Evolutionary conservation across 1,139 yeast genomes (phyloP).

Genomic region (Eremothecium sinecaudum): DNA sequence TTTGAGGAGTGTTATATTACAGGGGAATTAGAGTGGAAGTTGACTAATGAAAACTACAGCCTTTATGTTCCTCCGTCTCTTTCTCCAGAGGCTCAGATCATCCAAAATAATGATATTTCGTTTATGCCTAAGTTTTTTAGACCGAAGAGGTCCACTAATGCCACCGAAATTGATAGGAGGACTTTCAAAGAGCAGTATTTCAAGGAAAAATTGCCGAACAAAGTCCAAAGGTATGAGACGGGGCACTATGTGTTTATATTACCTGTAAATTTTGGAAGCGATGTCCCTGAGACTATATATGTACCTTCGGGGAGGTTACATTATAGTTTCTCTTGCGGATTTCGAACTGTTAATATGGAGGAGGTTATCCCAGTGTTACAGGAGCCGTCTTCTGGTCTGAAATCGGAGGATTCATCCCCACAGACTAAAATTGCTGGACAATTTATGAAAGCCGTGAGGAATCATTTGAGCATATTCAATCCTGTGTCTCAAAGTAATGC

Average conservation of each 20-base stretch:
- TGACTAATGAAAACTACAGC: slow-evolving; percentile 39
- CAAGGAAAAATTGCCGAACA: slow-evolving; percentile 9
- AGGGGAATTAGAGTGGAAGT: slow-evolving; percentile 42
- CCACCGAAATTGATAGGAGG: slow-evolving; percentile 5
- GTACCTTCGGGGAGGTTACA: slow-evolving; percentile 39
- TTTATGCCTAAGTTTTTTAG: slow-evolving; percentile 9
- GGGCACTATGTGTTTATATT: slow-evolving; percentile 75
- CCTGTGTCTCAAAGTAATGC: slow-evolving; percentile 2
- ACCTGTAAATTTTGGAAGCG: slow-evolving; percentile 61
- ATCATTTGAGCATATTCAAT: slow-evolving; percentile 15
- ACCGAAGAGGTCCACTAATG: slow-evolving; percentile 4
- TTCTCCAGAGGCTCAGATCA: slow-evolving; percentile 21
- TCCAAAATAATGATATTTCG: slow-evolving; percentile 18
- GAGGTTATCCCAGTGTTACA: slow-evolving; percentile 6
- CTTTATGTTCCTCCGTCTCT: slow-evolving; percentile 35
- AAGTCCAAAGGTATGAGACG: slow-evolving; percentile 29
- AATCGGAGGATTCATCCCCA: slow-evolving; percentile 1
- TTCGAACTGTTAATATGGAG: background rate
- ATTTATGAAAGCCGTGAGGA: slow-evolving; percentile 20
- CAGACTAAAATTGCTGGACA: slow-evolving; percentile 11
- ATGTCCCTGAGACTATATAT: slow-evolving; percentile 59
- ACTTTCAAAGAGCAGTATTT: slow-evolving; percentile 8
- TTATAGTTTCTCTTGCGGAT: slow-evolving; percentile 22
- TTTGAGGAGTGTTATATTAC: slow-evolving; percentile 41
- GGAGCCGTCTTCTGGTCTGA: background rate